Evolutionary conservation across 2,329 filamentous ascomycete species (phyloP).

Genomic region (Fusarium newnesense): DNA sequence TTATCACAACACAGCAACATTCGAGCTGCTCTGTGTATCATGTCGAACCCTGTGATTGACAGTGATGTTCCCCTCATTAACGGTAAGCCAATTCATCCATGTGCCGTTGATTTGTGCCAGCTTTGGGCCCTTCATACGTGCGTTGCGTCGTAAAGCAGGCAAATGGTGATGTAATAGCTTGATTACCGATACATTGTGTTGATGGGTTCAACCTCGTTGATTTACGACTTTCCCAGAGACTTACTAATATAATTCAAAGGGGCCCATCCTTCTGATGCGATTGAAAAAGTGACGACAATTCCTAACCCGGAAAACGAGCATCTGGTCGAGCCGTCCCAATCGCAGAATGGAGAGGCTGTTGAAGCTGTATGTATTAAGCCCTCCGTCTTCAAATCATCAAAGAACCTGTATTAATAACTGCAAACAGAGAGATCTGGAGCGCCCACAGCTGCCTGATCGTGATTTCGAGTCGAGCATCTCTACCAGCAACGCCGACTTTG

Average conservation of each 20-base stretch:
- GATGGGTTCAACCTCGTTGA: neutral
- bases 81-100: constrained; percentile 32
- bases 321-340: constrained; percentile 16
- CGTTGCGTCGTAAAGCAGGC: neutral
- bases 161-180: constrained; percentile 2
- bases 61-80: constrained; percentile 9
- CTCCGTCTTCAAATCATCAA: neutral
- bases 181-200: neutral
- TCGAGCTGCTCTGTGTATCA: constrained; percentile 8
- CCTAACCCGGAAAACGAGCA: constrained; percentile 31
- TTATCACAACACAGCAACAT: constrained; percentile 5
- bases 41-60: constrained; percentile 29
- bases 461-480: constrained; percentile 30
- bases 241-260: constrained; percentile 24
- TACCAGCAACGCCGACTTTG: constrained; percentile 34
- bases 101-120: neutral
- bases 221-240: neutral
- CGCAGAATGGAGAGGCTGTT: constrained; percentile 1
- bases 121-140: neutral
- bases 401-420: constrained; percentile 5
- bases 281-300: constrained; percentile 39
- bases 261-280: constrained; percentile 7
- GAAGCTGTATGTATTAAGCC: constrained; percentile 19
- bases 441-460: constrained; percentile 17
- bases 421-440: constrained; percentile 3